Evolutionary conservation across 1,284 basidiomycete genomes (phyloP), one percentile per base, ranked within the genome.

Genomic region (Cystobasidiaceae sp.): DNA sequence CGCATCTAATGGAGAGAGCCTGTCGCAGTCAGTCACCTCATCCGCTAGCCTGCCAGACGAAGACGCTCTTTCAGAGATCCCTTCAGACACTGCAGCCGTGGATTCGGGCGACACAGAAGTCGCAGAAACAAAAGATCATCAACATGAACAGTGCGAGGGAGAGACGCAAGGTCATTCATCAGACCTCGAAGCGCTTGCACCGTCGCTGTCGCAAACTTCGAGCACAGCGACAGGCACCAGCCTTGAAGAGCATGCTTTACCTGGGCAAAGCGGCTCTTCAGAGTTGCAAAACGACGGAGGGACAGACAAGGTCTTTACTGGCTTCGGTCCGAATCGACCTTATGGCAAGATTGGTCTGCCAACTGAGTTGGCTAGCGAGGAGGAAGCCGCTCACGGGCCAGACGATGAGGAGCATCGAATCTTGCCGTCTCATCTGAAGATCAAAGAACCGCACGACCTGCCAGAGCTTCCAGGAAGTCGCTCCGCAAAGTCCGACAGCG

Each of bases 331-430:
- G 15, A 51, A 54, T 30, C 32, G 60, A 39, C 60, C 60, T 19
- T 62, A 52, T 45, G 60, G 60, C 49, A 62, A 52, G 60, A 54
- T 62, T 19, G 49, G 49, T 23, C 19, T 62, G 15, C 60, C 60
- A 9, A 34, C 34, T 9, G 44, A 59, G 27, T 13, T 28, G 30
- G 44, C 45, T 6, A 39, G 27, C 9, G n/a, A 37, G 9, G 45
- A 59, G 37, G 56, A 46, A 34, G 30, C 56, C 19, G 56, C 43
- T 3, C 4, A 17, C 4, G 8, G 41, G 32, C 25, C 54, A 4
- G 13, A 4, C 1, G 54, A 56, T 28, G 41, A 44, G 15, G 54
- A 56, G 39, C 32, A 56, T 44, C 21, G 33, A 17, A 44, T 56
- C 27, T 19, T 56, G 37, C 54, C 37, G 15, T 27, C 23, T 28